Evolutionary conservation across 768 basidiomycete genomes (phyloP).

Genomic region (Boletus patriciae): DNA sequence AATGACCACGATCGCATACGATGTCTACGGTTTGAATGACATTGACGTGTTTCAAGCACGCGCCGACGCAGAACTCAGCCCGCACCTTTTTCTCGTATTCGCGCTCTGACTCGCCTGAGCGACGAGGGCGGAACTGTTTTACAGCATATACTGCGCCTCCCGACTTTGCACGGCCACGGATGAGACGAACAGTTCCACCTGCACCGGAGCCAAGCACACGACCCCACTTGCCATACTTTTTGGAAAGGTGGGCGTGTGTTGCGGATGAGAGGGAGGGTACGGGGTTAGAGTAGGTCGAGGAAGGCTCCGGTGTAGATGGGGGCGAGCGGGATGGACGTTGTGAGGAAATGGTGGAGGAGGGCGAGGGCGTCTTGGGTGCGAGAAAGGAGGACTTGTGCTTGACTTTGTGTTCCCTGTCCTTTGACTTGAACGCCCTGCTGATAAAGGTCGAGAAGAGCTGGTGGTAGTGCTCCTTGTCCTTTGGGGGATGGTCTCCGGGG

Average conservation of each 20-base stretch:
- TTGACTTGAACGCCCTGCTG: slow-evolving; percentile 33
- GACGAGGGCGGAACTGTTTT: slow-evolving; percentile 94
- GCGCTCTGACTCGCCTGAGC: slow-evolving; percentile 84
- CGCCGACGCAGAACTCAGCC: slow-evolving; percentile 97
- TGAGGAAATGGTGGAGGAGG: slow-evolving; percentile 28
- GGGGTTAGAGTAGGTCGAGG: slow-evolving; percentile 33
- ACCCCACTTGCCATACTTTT: slow-evolving; percentile 99
- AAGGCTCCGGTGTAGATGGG: slow-evolving; percentile 22
- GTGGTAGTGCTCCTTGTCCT: slow-evolving; percentile 26
- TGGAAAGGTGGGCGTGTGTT: slow-evolving; percentile 88
- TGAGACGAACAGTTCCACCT: slow-evolving; percentile 96
- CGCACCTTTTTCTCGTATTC: slow-evolving; percentile 99
- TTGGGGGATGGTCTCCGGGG: slow-evolving; percentile 19
- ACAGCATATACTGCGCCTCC: slow-evolving; percentile 90
- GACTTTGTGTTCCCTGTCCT: slow-evolving; percentile 14
- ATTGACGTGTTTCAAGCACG: slow-evolving; percentile 89
- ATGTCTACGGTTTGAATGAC: slow-evolving; percentile 99
- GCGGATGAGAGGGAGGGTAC: slow-evolving; percentile 72
- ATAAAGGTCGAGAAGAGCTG: slow-evolving; percentile 35
- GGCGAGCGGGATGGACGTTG: slow-evolving; percentile 31
- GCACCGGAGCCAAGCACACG: slow-evolving; percentile 93
- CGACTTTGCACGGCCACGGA: slow-evolving; percentile 80
- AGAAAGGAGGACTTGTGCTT: slow-evolving; percentile 4
- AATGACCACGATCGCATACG: slow-evolving; percentile 95
- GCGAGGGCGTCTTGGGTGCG: slow-evolving; percentile 34